Evolutionary conservation across 179 eudicot species (phyloP), one percentile per base, ranked within the genome.

Genomic region (Amaranthus tricolor): DNA sequence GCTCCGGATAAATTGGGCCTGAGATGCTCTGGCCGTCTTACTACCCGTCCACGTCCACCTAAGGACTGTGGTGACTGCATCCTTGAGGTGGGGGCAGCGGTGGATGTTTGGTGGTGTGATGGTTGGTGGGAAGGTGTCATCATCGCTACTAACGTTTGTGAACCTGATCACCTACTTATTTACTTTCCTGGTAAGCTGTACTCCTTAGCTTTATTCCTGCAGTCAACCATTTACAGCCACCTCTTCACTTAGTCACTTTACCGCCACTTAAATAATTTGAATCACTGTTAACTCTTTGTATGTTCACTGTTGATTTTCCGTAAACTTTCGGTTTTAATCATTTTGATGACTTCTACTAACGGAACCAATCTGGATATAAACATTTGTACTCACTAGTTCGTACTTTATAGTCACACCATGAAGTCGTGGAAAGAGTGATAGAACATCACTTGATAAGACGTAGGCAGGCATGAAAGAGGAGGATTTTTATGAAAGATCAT

Each of bases 81-180:
- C 15, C 24, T 78, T 50, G 81, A 80, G 68, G 72, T 76, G 51
- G 86, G 88, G 48, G 74, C 75, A 66, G 24, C 83, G 19, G 84
- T 85, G 50, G 88, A 85, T 52, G 76, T 77, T 49, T 85, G 88
- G 88, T 85, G 86, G 88, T 50, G 75, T 16, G 79, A 85, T 76
- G 88, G 86, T 63, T 83, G 88, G 88, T 85, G 88, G 88, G 88
- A 85, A 78, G 81, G 83, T 56, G 81, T 81, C 62, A 70, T 85
- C 4, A 78, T 62, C 13, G 52, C 72, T 15, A 69, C 71, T 31
- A 31, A 53, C 59, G 50, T 44, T 9, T 55, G 49, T 63, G 82
- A 64, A 72, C 70, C 55, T 17, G 78, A 80, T 67, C 68, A 40
- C 58, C 72, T 83, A 62, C 84, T 71, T 66, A 80, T 88, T 69